phyloP scores from a whole-genome alignment of 805 yeast genomes.

The Lipomyces kockii region DNA sequence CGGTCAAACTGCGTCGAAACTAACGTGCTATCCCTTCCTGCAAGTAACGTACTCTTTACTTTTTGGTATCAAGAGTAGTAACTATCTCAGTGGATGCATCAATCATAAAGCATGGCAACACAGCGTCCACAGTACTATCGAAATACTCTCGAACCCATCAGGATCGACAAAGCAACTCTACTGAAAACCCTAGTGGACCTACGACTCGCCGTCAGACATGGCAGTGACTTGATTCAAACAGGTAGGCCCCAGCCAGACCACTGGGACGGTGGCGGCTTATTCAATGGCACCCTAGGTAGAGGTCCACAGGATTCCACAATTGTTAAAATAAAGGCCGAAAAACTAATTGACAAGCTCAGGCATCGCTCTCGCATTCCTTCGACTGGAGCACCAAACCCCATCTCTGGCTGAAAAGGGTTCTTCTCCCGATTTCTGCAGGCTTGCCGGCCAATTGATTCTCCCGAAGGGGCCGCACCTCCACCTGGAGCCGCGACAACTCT shows the following conservation, averaged over 20 bases:
- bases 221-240: background rate
- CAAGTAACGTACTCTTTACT: background rate
- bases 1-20: too few relatives aligned
- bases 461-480: background rate
- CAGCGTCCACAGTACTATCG: constrained; percentile 4
- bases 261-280: background rate
- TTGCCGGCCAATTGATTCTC: background rate
- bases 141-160: constrained; percentile 2
- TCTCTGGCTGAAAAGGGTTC: background rate
- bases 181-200: background rate
- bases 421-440: background rate
- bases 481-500: background rate
- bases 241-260: background rate
- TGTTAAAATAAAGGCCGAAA: background rate
- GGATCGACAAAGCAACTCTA: constrained; percentile 6
- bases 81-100: background rate
- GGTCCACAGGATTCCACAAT: background rate
- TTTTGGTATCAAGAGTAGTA: background rate
- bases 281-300: background rate
- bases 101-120: background rate
- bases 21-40: too few relatives aligned
- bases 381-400: background rate
- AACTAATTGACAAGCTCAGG: background rate
- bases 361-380: constrained; percentile 4
- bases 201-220: constrained; percentile 3